A percentile compares a stretch with the other conserved stretches of the same genome.
These are phyloP conservation scores for Huiozyma sinensis DNA, from an alignment of 805 yeast genomes.

Conservation along the genomic window DNA sequence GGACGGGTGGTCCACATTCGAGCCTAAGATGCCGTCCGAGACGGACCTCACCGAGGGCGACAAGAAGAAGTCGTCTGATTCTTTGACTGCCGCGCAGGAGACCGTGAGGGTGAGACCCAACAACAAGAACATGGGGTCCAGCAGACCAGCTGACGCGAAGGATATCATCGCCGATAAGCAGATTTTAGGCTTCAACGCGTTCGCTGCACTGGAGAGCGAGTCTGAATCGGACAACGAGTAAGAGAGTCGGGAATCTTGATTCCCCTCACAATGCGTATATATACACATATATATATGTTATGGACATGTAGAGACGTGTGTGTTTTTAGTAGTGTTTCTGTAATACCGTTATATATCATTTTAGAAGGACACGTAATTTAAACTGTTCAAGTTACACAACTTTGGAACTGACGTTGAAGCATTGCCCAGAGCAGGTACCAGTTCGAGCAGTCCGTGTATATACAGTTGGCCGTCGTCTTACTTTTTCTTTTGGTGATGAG, in stretches of 20 bases:
- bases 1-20: constrained; percentile 76
- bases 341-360: background rate
- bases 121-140: constrained; percentile 63
- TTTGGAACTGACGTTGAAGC: too few relatives aligned
- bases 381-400: too few relatives aligned
- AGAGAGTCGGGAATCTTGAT: background rate
- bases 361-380: too few relatives aligned
- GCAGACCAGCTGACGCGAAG: constrained; percentile 63
- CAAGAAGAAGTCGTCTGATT: constrained; percentile 10
- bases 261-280: background rate
- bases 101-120: constrained; percentile 54
- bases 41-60: constrained; percentile 9
- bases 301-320: background rate
- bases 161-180: constrained; percentile 62
- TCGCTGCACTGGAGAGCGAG: constrained; percentile 59
- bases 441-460: too few relatives aligned
- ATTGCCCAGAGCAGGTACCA: too few relatives aligned
- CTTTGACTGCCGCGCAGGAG: constrained; percentile 28
- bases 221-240: constrained; percentile 36
- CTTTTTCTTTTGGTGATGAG: too few relatives aligned
- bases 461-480: too few relatives aligned
- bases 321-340: background rate
- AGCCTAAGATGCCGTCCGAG: constrained; percentile 30
- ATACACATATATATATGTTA: background rate
- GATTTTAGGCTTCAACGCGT: constrained; percentile 62